phyloP scores from a whole-genome alignment of 176 grass and related monocot species.

The Chloris gayana region DNA sequence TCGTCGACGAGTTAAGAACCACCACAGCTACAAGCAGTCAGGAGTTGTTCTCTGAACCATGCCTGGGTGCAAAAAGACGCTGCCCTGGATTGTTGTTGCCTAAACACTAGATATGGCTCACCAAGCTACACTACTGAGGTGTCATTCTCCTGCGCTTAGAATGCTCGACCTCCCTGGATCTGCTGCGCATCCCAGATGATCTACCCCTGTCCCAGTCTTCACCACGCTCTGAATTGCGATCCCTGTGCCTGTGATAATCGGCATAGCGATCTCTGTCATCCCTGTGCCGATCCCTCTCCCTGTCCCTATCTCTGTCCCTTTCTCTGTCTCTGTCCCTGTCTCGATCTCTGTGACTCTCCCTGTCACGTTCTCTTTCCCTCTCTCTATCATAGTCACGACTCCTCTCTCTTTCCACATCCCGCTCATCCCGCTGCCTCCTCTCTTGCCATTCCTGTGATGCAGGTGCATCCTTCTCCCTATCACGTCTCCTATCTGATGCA shows the following conservation, averaged over 20 bases:
- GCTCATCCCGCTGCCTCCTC: constrained; percentile 67
- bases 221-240: constrained; percentile 60
- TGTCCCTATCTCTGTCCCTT: constrained; percentile 44
- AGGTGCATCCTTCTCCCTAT: constrained; percentile 73
- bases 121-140: constrained; percentile 47
- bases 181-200: constrained; percentile 74
- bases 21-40: constrained; percentile 50
- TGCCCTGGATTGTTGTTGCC: constrained; percentile 42
- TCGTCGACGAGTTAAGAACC: constrained; percentile 40
- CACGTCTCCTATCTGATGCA: constrained; percentile 62
- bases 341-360: constrained; percentile 54
- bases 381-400: constrained; percentile 54
- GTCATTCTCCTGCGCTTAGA: constrained; percentile 71
- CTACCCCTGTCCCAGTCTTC: constrained; percentile 73
- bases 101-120: constrained; percentile 34
- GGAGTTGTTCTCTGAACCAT: constrained; percentile 39
- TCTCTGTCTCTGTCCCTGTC: constrained; percentile 60
- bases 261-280: constrained; percentile 79
- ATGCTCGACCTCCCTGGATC: constrained; percentile 73
- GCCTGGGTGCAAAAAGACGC: constrained; percentile 32
- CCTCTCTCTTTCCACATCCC: constrained; percentile 60
- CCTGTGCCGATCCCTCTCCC: constrained; percentile 67
- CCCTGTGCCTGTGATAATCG: constrained; percentile 59
- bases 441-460: constrained; percentile 62
- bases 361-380: constrained; percentile 59